Evolutionary conservation across 331 rosid genomes (phyloP), one percentile per base, ranked within the genome.

Genomic region (Rosa hybrid): DNA sequence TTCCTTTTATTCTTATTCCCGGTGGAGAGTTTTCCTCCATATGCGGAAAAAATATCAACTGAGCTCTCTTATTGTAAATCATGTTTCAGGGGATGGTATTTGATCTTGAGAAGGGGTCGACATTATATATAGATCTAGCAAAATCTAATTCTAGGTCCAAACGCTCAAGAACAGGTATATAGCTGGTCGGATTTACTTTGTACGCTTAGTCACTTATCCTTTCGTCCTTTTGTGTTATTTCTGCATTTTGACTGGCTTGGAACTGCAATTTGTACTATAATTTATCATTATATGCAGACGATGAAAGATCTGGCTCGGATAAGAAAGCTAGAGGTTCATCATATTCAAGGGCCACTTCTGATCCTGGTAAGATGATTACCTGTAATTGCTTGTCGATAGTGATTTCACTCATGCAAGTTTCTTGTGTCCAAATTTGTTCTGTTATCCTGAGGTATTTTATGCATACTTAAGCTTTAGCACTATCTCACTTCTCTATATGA

Each of bases 91-190:
- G 99, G 60, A 86, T 96, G 98, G 90, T 96, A 46, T 96, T 96
- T 88, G 99, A 96, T 89, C 97, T 96, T 81, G 97, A 96, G 83
- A 91, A 89, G 87, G 96, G 90, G 56, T 93, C 99, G 25, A 89
- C 93, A 10, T 84, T 96, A 8, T 96, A 90, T 76, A 87, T 96
- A 84, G 96, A 96, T 88, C 86, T 96, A 44, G 99, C 99, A n/a
- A 96, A 93, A 85, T 91, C 99, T 60, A 96, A 93, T 84, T 96
- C 99, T 77, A 88, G 97, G 83, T 83, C 99, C 49, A 93, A 93
- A 86, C 94, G 99, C 44, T 76, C 89, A 41, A 91, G 99, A 85
- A 56, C 91, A 73, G 92, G 92, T 90, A 34, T n/a, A 45, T 80
- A 73, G 5, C 78, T 72, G 27, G 39, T 18, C 73, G 38, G 64